These are phyloP conservation scores for Elongisporangium senticosum DNA, from an alignment of 352 stramenopile genomes.

Conservation along the genomic window DNA sequence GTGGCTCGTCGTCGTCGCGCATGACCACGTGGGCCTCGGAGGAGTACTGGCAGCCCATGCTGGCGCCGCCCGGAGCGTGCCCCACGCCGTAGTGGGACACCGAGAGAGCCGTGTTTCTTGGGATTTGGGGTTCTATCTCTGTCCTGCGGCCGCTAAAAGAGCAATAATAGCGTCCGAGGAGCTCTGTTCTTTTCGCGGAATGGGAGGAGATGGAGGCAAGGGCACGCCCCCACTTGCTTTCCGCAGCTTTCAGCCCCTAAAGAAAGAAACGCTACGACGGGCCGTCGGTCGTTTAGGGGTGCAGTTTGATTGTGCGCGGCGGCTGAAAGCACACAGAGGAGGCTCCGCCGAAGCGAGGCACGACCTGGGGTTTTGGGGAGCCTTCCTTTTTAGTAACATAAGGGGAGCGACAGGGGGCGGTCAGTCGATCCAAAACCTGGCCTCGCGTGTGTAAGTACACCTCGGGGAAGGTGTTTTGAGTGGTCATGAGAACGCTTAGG, in stretches of 20 bases:
- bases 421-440: neutral
- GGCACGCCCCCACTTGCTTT: neutral
- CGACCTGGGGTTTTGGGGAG: neutral
- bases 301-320: neutral
- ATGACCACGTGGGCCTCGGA: constrained; percentile 26
- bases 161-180: neutral
- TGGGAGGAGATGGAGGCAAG: neutral
- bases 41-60: constrained; percentile 61
- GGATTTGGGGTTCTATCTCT: neutral
- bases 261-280: neutral
- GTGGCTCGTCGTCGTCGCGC: constrained; percentile 12
- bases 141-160: neutral
- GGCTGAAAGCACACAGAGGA: neutral
- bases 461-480: constrained; percentile 3
- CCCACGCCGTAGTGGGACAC: neutral
- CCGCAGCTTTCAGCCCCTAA: neutral
- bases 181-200: neutral
- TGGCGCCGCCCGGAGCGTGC: constrained; percentile 1
- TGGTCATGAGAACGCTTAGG: constrained; percentile 3
- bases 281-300: neutral
- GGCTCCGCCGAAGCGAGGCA: neutral
- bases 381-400: neutral
- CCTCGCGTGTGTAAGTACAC: neutral
- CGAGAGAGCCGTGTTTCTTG: neutral
- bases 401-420: neutral